A percentile compares a stretch with the other conserved stretches of the same genome.
These are phyloP conservation scores for Pichia thaimueangensis DNA, from an alignment of 805 yeast species.

Conservation along the genomic window DNA sequence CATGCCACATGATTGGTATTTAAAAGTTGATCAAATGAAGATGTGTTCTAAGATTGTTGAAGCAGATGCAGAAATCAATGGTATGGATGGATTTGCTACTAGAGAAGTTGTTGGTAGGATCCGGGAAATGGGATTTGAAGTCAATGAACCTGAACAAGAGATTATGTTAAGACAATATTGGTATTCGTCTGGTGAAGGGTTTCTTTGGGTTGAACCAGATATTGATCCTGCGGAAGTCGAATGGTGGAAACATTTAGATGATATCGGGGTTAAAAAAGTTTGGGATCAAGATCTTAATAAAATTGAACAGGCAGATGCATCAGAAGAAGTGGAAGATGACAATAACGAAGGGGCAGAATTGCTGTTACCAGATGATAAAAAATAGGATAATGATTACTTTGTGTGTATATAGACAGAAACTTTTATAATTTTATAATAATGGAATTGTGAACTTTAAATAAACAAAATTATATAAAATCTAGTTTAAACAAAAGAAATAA, in stretches of 20 bases:
- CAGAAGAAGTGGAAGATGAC: constrained; percentile 14
- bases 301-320: constrained; percentile 16
- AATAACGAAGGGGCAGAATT: constrained; percentile 16
- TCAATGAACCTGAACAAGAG: constrained; percentile 58
- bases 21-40: constrained; percentile 60
- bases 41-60: constrained; percentile 62
- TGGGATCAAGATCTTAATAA: constrained; percentile 25
- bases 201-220: constrained; percentile 87
- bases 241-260: constrained; percentile 29
- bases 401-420: background rate
- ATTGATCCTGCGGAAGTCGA: constrained; percentile 74
- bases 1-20: constrained; percentile 55
- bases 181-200: constrained; percentile 82
- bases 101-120: constrained; percentile 25
- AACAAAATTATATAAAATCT: no score
- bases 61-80: constrained; percentile 51
- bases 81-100: constrained; percentile 36
- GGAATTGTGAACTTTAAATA: no score
- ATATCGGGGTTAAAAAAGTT: constrained; percentile 26
- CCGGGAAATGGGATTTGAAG: constrained; percentile 32
- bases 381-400: no score
- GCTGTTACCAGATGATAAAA: constrained; percentile 11
- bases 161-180: constrained; percentile 72
- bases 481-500: no score
- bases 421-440: no score